phyloP scores from a whole-genome alignment of 2,329 filamentous ascomycete species.

The Arthrobotrys entomopaga region DNA sequence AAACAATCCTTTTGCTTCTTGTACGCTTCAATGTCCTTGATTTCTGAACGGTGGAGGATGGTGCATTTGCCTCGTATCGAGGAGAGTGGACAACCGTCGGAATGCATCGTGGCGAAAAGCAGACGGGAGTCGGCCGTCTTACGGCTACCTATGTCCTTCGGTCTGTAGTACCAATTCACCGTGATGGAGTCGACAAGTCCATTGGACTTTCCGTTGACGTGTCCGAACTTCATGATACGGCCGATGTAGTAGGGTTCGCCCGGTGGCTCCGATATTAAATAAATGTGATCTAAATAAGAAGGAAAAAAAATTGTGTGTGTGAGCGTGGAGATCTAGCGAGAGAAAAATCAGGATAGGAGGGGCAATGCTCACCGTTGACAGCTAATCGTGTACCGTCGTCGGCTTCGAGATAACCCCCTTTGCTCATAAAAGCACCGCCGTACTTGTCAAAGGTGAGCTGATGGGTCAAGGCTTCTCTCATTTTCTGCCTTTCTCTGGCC shows the following conservation, averaged over 20 bases:
- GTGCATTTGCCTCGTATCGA: conserved; percentile 92
- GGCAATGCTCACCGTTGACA: conserved; percentile 78
- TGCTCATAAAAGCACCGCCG: conserved; percentile 70
- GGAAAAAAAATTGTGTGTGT: conserved; percentile 8
- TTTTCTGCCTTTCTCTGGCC: conserved; percentile 59
- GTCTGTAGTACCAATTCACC: conserved; percentile 98
- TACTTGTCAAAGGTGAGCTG: conserved; percentile 85
- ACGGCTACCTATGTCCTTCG: conserved; percentile 86
- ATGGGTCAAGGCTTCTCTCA: conserved; percentile 74
- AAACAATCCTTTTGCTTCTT: conserved; percentile 87
- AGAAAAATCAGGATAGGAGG: conserved; percentile 22
- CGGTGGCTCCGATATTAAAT: conserved; percentile 95
- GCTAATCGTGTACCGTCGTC: conserved; percentile 88
- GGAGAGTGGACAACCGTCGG: conserved; percentile 90
- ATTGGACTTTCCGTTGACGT: conserved; percentile 76
- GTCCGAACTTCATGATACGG: conserved; percentile 97
- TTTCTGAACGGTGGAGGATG: conserved; percentile 88
- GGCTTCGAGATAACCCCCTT: conserved; percentile 81
- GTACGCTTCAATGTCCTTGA: conserved; percentile 82
- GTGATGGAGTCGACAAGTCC: conserved; percentile 84
- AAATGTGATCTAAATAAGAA: conserved; percentile 76
- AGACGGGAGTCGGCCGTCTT: conserved; percentile 89
- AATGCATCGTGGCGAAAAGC: conserved; percentile 98
- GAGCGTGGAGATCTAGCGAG: conserved; percentile 18
- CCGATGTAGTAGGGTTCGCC: conserved; percentile 98